Evolutionary conservation across 495 filamentous ascomycete species (phyloP), one percentile per base, ranked within the genome.

Genomic region (Hypomontagnella submonticulosa): DNA sequence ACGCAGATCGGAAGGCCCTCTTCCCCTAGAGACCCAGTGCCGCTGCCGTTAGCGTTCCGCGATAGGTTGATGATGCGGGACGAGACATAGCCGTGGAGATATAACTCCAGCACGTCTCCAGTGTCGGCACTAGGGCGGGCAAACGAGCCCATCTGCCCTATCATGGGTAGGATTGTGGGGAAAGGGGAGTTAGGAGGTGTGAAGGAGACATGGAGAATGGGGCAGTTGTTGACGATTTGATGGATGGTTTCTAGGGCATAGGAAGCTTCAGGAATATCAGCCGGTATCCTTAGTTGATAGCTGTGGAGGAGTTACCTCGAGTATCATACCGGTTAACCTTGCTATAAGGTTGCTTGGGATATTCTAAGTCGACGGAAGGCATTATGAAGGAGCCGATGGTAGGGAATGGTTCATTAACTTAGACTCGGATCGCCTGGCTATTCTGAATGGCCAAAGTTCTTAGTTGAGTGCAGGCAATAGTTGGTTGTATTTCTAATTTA

Each of bases 131-230:
- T 88, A 16, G 88, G 88, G 60, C 83, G 80, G 8, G 77, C 79
- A 68, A 88, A 94, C 43, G 85, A 89, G 15, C 83, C 90, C 88
- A 94, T 92, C 64, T 87, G 85, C 41, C 92, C 93, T 61, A 97
- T 90, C 92, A 97, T 95, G 36, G 93, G 93, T 0, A 97, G 81
- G 43, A 72, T 63, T 7, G 57, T 58, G 4, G 92, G 92, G 66
- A 93, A 92, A 10, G 88, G 88, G 57, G 89, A 86, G 41, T 81
- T 75, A 0, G 83, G 80, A 5, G 79, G 79, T 16, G 83, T 78
- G 85, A 97, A 97, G 54, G 92, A 92, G 60, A 97, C 87, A 79
- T 97, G 89, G 5, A 97, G 81, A 9, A 97, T 85, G 12, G 87
- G 87, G 13, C 85, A 85, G 8, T 81, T 79, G 76, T 96, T 94